phyloP scores from a whole-genome alignment of 2,329 filamentous ascomycete species.

The Pseudophaeomoniella oleicola region DNA sequence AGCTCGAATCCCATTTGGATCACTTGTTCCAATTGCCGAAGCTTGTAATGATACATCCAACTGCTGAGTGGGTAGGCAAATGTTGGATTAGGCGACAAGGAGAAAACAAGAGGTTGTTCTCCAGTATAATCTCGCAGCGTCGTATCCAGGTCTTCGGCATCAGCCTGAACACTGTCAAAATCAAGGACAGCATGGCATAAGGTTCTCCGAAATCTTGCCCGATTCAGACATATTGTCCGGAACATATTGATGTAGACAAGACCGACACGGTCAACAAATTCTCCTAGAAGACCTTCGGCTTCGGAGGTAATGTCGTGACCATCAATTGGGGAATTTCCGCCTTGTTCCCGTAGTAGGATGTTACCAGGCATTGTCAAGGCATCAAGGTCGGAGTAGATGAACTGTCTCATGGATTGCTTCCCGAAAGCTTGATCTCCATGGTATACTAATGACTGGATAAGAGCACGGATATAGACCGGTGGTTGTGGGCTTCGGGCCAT shows the following conservation, averaged over 20 bases:
- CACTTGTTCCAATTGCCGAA: constrained; percentile 75
- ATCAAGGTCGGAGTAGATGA: constrained; percentile 71
- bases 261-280: constrained; percentile 40
- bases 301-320: constrained; percentile 59
- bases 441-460: constrained; percentile 64
- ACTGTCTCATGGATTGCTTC: constrained; percentile 51
- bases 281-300: constrained; percentile 60
- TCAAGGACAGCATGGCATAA: constrained; percentile 70
- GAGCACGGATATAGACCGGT: constrained; percentile 65
- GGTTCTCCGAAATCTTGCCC: constrained; percentile 77
- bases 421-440: constrained; percentile 57
- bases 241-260: constrained; percentile 73
- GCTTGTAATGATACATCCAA: constrained; percentile 82
- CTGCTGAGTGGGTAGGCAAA: constrained; percentile 64
- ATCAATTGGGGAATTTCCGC: constrained; percentile 53
- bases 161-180: constrained; percentile 71
- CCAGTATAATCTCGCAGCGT: constrained; percentile 46
- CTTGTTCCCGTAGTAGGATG: constrained; percentile 57
- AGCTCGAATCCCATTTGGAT: constrained; percentile 90
- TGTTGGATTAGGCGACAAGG: constrained; percentile 36
- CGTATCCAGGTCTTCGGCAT: constrained; percentile 60
- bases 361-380: constrained; percentile 61
- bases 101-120: constrained; percentile 44
- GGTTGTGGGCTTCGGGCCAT: constrained; percentile 70
- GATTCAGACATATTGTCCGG: constrained; percentile 74